Conservation (phyloP, 306 rosid genomes). For the Vicia faba region DNA sequence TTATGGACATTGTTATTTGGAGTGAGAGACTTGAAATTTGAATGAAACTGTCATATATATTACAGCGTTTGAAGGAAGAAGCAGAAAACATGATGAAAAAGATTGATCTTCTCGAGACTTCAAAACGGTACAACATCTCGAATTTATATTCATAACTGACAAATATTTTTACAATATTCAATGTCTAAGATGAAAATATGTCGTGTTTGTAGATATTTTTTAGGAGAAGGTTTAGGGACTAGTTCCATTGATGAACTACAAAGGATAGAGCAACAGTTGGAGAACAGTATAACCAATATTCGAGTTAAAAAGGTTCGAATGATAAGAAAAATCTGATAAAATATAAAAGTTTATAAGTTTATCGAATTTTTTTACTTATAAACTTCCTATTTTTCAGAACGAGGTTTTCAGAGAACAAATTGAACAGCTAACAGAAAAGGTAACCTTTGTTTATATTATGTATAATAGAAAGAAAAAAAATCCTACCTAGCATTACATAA, state of each 20-base stretch:
- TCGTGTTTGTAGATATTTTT: constrained; percentile 47
- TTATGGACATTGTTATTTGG: too few species aligned
- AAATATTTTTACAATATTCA: background rate
- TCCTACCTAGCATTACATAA: background rate
- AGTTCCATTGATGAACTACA: constrained; percentile 70
- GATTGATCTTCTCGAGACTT: constrained; percentile 68
- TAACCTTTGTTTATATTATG: constrained; percentile 22
- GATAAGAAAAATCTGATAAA: too few species aligned
- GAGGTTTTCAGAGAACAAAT: constrained; percentile 66
- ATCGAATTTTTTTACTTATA: constrained; percentile 3
- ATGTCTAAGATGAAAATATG: background rate
- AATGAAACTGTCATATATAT: constrained; percentile 23
- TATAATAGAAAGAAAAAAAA: background rate
- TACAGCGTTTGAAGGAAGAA: constrained; percentile 73
- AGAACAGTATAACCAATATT: constrained; percentile 58
- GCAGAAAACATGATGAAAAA: constrained; percentile 64
- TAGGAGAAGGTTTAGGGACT: constrained; percentile 68
- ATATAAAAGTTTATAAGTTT: background rate
- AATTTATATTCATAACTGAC: background rate
- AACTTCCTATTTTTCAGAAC: constrained; percentile 43
- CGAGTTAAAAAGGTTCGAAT: constrained; percentile 66
- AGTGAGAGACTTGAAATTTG: constrained; percentile 1
- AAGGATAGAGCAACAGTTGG: constrained; percentile 65
- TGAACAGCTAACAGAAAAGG: constrained; percentile 64
- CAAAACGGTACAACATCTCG: constrained; percentile 56